Evolutionary conservation across 768 basidiomycete genomes (phyloP).

Genomic region (Mycena rebaudengoi): DNA sequence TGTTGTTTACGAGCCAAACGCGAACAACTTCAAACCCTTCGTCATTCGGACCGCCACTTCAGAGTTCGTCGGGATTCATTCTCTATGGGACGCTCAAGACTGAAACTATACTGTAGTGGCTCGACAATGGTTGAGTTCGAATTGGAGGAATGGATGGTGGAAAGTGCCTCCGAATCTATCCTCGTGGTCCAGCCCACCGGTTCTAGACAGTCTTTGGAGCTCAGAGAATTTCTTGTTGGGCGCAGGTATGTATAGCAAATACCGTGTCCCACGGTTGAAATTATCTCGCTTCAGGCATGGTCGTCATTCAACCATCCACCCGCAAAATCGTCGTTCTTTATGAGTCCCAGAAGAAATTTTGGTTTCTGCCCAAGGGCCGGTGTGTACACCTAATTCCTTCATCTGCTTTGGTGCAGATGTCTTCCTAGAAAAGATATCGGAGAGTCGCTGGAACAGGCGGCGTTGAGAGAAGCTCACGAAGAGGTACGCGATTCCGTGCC

Average conservation of each 20-base stretch:
- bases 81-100: no score
- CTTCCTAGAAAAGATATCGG: conserved; percentile 76
- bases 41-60: no score
- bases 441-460: conserved; percentile 66
- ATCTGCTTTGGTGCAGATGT: neutral
- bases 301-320: conserved; percentile 67
- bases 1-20: no score
- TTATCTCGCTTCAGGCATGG: no score
- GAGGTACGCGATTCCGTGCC: conserved; percentile 59
- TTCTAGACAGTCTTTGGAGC: conserved; percentile 56
- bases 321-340: conserved; percentile 60
- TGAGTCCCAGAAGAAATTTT: conserved; percentile 47
- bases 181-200: conserved; percentile 47
- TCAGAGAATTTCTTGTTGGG: conserved; percentile 64
- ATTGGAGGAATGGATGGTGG: no score
- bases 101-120: no score
- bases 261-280: no score
- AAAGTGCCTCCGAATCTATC: conserved; percentile 41
- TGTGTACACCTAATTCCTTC: neutral
- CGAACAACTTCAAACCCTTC: no score
- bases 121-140: no score
- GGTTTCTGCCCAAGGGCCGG: conserved; percentile 67
- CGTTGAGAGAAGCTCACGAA: conserved; percentile 72
- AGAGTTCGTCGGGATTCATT: no score
- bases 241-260: no score